phyloP scores from a whole-genome alignment of 768 basidiomycete species.

The Mrakia blollopis region DNA sequence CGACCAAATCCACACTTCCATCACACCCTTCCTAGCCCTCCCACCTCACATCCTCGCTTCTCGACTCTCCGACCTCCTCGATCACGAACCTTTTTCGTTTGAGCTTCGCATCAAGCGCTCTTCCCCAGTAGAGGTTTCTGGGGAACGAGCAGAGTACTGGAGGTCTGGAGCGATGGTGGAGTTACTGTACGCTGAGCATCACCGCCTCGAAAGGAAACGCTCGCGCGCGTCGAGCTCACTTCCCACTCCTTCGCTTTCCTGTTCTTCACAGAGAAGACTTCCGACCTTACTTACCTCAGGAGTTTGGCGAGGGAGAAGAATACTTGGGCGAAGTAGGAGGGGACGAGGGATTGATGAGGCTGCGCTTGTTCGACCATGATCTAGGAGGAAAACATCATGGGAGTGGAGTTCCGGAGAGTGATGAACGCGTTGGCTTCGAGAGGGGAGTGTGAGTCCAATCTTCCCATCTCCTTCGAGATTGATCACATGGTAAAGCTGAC shows the following conservation, averaged over 20 bases:
- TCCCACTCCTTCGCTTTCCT: not conserved
- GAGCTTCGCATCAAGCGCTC: not conserved
- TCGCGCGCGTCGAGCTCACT: not conserved
- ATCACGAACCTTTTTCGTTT: not conserved
- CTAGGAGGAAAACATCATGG: conserved; percentile 4
- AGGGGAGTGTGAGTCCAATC: not conserved
- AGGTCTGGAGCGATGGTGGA: not conserved
- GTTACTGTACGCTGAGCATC: not conserved
- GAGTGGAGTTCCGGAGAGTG: not conserved
- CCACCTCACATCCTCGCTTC: conserved; percentile 33
- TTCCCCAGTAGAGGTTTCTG: not conserved
- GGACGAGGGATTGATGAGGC: not conserved
- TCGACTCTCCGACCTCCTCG: conserved; percentile 24
- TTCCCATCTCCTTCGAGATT: not conserved
- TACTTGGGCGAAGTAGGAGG: not conserved
- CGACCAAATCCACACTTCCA: conserved; percentile 37
- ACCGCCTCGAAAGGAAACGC: not conserved
- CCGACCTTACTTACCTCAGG: not conserved
- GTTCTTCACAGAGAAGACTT: not conserved
- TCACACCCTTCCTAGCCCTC: conserved; percentile 39
- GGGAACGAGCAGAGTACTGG: not conserved
- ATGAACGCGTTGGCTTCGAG: not conserved
- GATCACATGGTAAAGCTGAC: not conserved
- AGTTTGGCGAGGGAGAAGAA: conserved; percentile 15
- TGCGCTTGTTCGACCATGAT: conserved; percentile 8